Conservation (phyloP, 2,329 filamentous ascomycete species). For the Fusarium austroafricanum region DNA sequence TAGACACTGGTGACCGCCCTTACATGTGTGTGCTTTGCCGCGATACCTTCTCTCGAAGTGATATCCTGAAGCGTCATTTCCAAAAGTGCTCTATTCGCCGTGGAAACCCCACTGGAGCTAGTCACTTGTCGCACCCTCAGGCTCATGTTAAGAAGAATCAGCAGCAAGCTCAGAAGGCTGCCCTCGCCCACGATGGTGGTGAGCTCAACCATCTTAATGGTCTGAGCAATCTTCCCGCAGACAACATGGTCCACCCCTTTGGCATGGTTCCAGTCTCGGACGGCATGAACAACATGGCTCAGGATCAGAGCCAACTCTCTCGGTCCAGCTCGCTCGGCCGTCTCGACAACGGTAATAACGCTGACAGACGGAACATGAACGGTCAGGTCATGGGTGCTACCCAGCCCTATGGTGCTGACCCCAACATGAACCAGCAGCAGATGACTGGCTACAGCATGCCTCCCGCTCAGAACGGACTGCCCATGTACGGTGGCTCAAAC, state of each 20-base stretch:
- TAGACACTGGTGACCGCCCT: constrained; percentile 96
- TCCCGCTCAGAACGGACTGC: constrained; percentile 71
- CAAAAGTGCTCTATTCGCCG: constrained; percentile 98
- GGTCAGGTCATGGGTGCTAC: constrained; percentile 63
- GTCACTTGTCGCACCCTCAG: constrained; percentile 92
- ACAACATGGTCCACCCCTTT: constrained; percentile 69
- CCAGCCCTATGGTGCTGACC: constrained; percentile 68
- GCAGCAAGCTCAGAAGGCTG: constrained; percentile 68
- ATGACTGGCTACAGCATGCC: constrained; percentile 74
- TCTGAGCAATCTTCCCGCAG: constrained; percentile 67
- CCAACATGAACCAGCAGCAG: constrained; percentile 73
- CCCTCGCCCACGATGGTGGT: constrained; percentile 65
- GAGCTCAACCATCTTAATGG: constrained; percentile 70
- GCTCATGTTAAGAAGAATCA: constrained; percentile 86
- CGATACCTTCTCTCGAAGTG: constrained; percentile 97
- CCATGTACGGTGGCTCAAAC: constrained; percentile 70
- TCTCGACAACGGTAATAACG: constrained; percentile 65
- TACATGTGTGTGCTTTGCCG: constrained; percentile 99
- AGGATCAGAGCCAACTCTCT: constrained; percentile 71
- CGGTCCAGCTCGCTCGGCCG: constrained; percentile 70
- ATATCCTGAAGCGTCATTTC: constrained; percentile 98
- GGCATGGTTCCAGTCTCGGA: constrained; percentile 67
- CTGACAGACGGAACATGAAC: constrained; percentile 67
- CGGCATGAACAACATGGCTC: constrained; percentile 69
- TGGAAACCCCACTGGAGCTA: constrained; percentile 94